Evolutionary conservation across 1,139 yeast genomes (phyloP).

Genomic region (Yarrowia galli): DNA sequence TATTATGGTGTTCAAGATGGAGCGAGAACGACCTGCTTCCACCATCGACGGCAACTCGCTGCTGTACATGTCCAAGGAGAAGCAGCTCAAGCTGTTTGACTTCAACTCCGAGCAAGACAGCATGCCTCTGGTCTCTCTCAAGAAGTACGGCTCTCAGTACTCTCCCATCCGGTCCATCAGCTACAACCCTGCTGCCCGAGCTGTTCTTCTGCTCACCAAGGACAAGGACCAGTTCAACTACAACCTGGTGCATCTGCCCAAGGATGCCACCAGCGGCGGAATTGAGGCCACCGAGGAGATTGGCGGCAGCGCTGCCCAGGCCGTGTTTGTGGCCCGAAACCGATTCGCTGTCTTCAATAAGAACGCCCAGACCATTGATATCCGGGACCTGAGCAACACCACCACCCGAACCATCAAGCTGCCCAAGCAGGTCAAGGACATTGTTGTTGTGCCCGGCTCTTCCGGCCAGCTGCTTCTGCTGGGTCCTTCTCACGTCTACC

Average conservation of each 20-base stretch:
- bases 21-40: constrained; percentile 95
- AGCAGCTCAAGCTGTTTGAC: constrained; percentile 83
- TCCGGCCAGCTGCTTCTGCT: constrained; percentile 84
- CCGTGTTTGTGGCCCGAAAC: constrained; percentile 91
- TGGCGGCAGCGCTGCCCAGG: constrained; percentile 84
- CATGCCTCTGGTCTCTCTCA: constrained; percentile 83
- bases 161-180: constrained; percentile 83
- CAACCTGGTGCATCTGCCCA: constrained; percentile 80
- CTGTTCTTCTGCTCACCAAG: constrained; percentile 83
- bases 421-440: constrained; percentile 75
- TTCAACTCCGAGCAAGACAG: constrained; percentile 62
- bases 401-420: constrained; percentile 81
- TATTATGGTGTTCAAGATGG: constrained; percentile 96
- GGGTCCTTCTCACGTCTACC: constrained; percentile 73
- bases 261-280: constrained; percentile 83
- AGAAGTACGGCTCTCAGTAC: constrained; percentile 87
- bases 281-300: constrained; percentile 83
- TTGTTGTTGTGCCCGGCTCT: constrained; percentile 69
- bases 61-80: constrained; percentile 80
- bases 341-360: constrained; percentile 85
- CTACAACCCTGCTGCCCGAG: constrained; percentile 90
- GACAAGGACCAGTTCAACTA: constrained; percentile 64
- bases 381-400: constrained; percentile 82
- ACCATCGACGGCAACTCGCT: constrained; percentile 73
- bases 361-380: constrained; percentile 69